Conservation (phyloP, 331 rosid species). For the Cydonia oblonga region DNA sequence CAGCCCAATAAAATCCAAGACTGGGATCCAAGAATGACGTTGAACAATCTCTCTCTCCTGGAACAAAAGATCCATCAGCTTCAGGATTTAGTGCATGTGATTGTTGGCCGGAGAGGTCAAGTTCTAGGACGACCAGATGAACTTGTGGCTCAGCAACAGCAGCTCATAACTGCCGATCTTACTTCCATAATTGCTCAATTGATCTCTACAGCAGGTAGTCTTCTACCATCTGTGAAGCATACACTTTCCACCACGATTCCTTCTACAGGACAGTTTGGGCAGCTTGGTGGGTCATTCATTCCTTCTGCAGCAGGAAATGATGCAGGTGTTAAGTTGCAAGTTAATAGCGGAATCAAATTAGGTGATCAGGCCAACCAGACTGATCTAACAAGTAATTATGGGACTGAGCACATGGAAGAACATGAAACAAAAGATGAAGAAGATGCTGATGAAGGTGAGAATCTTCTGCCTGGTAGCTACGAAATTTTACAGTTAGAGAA, state of each 20-base stretch:
- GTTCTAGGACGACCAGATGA: constrained; percentile 56
- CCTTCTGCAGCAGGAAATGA: constrained; percentile 31
- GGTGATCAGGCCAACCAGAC: constrained; percentile 38
- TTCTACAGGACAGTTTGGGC: constrained; percentile 39
- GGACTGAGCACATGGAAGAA: constrained; percentile 58
- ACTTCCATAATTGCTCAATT: constrained; percentile 82
- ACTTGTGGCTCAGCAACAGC: constrained; percentile 69
- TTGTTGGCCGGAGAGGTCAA: constrained; percentile 55
- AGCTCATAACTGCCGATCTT: constrained; percentile 81
- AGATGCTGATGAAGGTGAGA: constrained; percentile 81
- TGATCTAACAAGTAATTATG: constrained; percentile 28
- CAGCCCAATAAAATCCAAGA: constrained; percentile 37
- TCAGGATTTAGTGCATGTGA: constrained; percentile 71
- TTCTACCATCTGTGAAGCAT: constrained; percentile 73
- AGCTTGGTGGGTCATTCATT: constrained; percentile 29
- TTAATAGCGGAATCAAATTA: constrained; percentile 28
- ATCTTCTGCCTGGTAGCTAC: constrained; percentile 82
- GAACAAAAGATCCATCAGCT: constrained; percentile 91
- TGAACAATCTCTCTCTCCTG: constrained; percentile 66
- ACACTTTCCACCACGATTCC: constrained; percentile 30
- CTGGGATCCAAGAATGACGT: constrained; percentile 74
- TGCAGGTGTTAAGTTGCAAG: constrained; percentile 26
- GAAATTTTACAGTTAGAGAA: constrained; percentile 91
- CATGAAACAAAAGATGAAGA: constrained; percentile 82
- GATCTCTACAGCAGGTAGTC: constrained; percentile 89